Conservation (phyloP, 2,329 filamentous ascomycete genomes). For the Penicillium digitatum region DNA sequence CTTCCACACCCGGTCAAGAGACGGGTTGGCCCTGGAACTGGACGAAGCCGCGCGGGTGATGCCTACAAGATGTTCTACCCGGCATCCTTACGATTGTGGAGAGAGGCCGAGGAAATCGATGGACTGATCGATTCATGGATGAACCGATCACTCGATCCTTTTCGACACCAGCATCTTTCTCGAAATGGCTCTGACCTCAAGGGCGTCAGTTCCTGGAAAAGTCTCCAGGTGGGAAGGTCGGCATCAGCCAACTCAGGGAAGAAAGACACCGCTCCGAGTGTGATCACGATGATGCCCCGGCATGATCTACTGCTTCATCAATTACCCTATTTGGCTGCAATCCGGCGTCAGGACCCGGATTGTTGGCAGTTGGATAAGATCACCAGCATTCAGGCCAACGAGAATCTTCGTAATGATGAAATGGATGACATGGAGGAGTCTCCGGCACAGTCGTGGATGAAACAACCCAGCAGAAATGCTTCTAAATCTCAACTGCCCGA, state of each 20-base stretch:
- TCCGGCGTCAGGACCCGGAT: slow-evolving; percentile 44
- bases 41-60: slow-evolving; percentile 47
- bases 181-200: slow-evolving; percentile 14
- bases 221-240: slow-evolving; percentile 12
- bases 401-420: slow-evolving; percentile 41
- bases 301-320: slow-evolving; percentile 64
- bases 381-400: slow-evolving; percentile 51
- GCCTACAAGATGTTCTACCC: slow-evolving; percentile 92
- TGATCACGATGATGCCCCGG: slow-evolving; percentile 35
- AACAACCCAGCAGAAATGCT: slow-evolving; percentile 23
- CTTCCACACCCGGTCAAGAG: slow-evolving; percentile 80
- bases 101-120: slow-evolving; percentile 75
- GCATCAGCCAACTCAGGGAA: background rate
- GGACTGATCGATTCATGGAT: slow-evolving; percentile 54
- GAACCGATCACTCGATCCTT: slow-evolving; percentile 34
- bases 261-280: background rate
- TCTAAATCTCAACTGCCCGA: slow-evolving; percentile 35
- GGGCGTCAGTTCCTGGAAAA: slow-evolving; percentile 41
- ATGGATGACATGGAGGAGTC: slow-evolving; percentile 41
- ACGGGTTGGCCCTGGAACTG: slow-evolving; percentile 41
- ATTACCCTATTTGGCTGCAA: slow-evolving; percentile 76
- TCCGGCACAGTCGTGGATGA: slow-evolving; percentile 37
- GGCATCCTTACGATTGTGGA: slow-evolving; percentile 76
- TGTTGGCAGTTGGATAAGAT: slow-evolving; percentile 63
- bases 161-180: slow-evolving; percentile 33